Evolutionary conservation across 2,329 filamentous ascomycete species (phyloP), one percentile per base, ranked within the genome.

Genomic region (Pseudofabraea citricarpa): DNA sequence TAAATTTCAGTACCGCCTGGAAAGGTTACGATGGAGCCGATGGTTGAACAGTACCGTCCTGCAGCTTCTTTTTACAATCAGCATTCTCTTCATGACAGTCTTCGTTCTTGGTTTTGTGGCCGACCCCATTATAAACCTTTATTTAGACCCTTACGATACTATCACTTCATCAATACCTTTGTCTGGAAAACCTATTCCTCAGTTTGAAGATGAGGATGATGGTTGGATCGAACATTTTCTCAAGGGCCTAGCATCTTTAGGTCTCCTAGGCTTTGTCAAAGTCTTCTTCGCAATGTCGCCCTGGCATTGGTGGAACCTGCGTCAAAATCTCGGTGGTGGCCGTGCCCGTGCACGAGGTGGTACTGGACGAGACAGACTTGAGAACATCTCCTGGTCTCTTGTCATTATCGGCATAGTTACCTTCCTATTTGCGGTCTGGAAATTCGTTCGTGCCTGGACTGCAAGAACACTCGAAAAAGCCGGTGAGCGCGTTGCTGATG

Each of bases 61-160:
- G 4, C 85, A 94, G 58, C 68, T 88, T 22, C 60, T 67, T 1
- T 69, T 97, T 54, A 96, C 91, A 1, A 53, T 87, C 2, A 39
- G 73, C 16, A 85, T 95, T 50, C 77, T 96, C 51, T 45, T 89
- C 26, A 49, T 82, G 33, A 75, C 83, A 40, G 74, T 95, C 20
- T 97, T 95, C 58, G 29, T 87, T 1, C 79, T 97, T 44, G 93
- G 93, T 32, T 97, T 96, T 57, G 68, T 97, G 52, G 91, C 90
- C 47, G 90, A 97, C 64, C 90, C 90, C 2, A 88, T 97, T 47
- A 84, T 97, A 63, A 87, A 90, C 55, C 69, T 95, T 21, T 95
- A 91, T 71, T 68, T 91, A 43, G 89, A 95, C 58, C 90, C 90
- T 0, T 66, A 81, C 44, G 79, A 81, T 40, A 79, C 78, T 9